Evolutionary conservation across 805 yeast genomes (phyloP), one percentile per base, ranked within the genome.

Genomic region (Nakazawaea ernobii): DNA sequence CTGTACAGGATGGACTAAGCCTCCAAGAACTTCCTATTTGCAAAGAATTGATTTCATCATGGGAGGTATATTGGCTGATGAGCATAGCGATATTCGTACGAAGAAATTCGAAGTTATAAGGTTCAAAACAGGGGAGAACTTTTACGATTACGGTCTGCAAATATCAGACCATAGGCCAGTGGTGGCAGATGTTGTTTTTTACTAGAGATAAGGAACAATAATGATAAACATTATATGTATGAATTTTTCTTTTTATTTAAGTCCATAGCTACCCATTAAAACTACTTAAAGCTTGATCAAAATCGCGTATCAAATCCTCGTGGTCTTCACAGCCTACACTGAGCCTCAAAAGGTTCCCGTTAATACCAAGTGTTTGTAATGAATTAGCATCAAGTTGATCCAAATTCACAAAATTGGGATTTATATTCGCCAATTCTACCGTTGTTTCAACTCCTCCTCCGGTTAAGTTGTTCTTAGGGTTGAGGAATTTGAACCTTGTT

Each of bases 271-370:
- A 27, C 17, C 15, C 33, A 24, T 43, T 33, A 28, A 52, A 50
- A 41, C 55, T 52, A 49, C 53, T 49, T 26, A 73, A 53, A 1
- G 79, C 79, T 27, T 59, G 68, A 45, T 62, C 65, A 9, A 75
- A 61, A 57, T 77, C 82, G 38, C 67, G 68, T 24, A 75, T 68
- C 48, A 77, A 68, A 58, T 77, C 82, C 26, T 72, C 72, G 35
- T 66, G 65, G 54, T 76, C 74, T 52, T 77, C 82, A 45, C 77
- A 69, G 3, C 82, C 82, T n/a, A 76, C 67, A 51, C 79, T 74
- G 36, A 77, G 65, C 51, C 82, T 60, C 42, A 77, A 58, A 39
- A 76, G 57, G 44, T 59, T 60, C 9, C 61, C 52, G 6, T 24
- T 46, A n/a, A 46, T 35, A 5, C 49, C 49, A 29, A 40, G 20